A percentile compares a stretch with the other conserved stretches of the same genome.
phyloP scores from a whole-genome alignment of 2,329 filamentous ascomycete genomes.

The Colletotrichum sojae region DNA sequence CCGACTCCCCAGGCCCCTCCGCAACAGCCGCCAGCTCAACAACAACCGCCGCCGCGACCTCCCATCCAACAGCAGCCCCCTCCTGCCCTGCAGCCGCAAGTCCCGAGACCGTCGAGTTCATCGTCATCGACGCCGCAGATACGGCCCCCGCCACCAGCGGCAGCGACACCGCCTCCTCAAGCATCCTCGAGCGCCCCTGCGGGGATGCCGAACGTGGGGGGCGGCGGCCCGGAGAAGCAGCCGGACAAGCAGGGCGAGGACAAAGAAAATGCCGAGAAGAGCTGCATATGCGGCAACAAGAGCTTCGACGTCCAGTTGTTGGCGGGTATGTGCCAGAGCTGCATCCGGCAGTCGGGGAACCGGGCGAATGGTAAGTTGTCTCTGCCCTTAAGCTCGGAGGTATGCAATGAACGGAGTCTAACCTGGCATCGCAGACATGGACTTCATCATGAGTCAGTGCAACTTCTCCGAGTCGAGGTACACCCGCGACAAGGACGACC shows the following conservation, averaged over 20 bases:
- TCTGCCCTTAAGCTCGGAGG: not conserved
- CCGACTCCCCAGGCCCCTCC: not conserved
- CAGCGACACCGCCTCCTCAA: slow-evolving; percentile 1
- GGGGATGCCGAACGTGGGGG: slow-evolving; percentile 42
- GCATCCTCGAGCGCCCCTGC: slow-evolving; percentile 13
- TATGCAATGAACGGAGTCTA: too few species aligned
- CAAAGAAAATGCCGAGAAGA: slow-evolving; percentile 48
- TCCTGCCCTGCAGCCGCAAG: too few species aligned
- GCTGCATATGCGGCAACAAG: slow-evolving; percentile 55
- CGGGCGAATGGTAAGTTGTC: slow-evolving; percentile 50
- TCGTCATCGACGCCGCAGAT: too few species aligned
- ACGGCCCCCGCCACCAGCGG: not conserved
- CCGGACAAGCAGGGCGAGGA: slow-evolving; percentile 34
- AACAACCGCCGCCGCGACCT: not conserved
- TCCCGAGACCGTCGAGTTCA: too few species aligned
- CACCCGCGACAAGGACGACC: slow-evolving; percentile 47
- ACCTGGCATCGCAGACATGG: slow-evolving; percentile 48
- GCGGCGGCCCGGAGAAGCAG: slow-evolving; percentile 11
- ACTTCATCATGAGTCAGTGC: slow-evolving; percentile 53
- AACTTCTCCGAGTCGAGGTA: slow-evolving; percentile 51
- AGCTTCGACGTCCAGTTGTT: slow-evolving; percentile 57
- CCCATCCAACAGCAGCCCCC: not conserved
- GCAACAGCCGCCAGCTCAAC: not conserved
- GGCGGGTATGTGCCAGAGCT: slow-evolving; percentile 56
- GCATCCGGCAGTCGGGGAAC: slow-evolving; percentile 51